These are phyloP conservation scores for Aphanomyces cochlioides DNA, from an alignment of 352 stramenopile species.

Conservation along the genomic window DNA sequence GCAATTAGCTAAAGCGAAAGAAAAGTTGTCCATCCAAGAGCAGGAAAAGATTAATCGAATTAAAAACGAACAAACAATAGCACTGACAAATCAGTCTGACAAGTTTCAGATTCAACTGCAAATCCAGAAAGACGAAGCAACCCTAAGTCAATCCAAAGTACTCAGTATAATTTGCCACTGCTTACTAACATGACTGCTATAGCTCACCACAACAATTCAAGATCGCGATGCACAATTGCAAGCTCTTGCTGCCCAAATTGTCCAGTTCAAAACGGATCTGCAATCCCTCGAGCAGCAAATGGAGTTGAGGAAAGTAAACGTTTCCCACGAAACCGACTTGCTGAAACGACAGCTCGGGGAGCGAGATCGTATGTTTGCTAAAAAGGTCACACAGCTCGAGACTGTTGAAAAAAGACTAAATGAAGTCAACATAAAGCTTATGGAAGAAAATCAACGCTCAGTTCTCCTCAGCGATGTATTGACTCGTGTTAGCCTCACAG, in stretches of 20 bases:
- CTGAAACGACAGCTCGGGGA: not conserved
- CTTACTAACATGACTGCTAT: not conserved
- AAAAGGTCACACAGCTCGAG: not conserved
- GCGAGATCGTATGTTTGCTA: not conserved
- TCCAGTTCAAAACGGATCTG: not conserved
- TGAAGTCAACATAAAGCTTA: not conserved
- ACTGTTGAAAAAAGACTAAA: not conserved
- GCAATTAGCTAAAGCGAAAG: not conserved
- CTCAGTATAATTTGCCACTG: not conserved
- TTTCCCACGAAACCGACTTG: not conserved
- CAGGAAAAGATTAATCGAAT: not conserved
- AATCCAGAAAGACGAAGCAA: conserved; percentile 2
- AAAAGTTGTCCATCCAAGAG: not conserved
- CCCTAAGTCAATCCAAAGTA: not conserved
- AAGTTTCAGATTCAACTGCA: not conserved
- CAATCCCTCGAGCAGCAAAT: not conserved
- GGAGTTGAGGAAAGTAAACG: not conserved
- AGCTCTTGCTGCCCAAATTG: not conserved
- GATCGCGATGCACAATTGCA: not conserved
- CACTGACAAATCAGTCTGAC: not conserved
- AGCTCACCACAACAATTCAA: not conserved
- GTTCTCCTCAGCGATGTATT: not conserved
- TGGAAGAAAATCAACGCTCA: not conserved
- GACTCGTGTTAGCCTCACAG: not conserved
- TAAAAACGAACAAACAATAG: not conserved